These are phyloP conservation scores for Camelina sativa DNA, from an alignment of 345 rosid genomes.

Conservation along the genomic window DNA sequence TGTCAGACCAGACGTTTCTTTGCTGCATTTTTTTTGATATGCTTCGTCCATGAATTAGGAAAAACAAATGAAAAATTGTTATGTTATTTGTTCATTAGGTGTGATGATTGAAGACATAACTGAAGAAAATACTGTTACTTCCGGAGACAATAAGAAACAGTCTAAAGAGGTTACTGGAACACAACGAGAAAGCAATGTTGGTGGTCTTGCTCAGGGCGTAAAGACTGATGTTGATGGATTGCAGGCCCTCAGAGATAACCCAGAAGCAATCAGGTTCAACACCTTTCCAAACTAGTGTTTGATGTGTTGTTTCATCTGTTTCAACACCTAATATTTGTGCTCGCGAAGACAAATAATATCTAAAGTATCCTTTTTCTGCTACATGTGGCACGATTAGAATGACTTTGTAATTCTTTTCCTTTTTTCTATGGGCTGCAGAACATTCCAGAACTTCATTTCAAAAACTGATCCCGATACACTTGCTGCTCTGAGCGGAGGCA, in stretches of 20 bases:
- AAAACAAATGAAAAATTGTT: slow-evolving; percentile 9
- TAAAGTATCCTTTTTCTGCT: slow-evolving; percentile 17
- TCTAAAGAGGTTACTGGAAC: slow-evolving; percentile 40
- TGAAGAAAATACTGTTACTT: slow-evolving; percentile 57
- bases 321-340: too few species aligned
- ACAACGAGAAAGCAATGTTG: slow-evolving; percentile 43
- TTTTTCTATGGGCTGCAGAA: slow-evolving; percentile 50
- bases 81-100: slow-evolving; percentile 46
- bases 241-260: slow-evolving; percentile 71
- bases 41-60: not conserved
- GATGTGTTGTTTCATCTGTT: slow-evolving; percentile 24
- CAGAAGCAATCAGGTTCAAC: slow-evolving; percentile 76
- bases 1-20: slow-evolving; percentile 21
- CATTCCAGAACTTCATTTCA: slow-evolving; percentile 80
- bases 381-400: not conserved
- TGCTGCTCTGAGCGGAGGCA: slow-evolving; percentile 72
- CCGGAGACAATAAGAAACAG: slow-evolving; percentile 44
- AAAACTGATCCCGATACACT: slow-evolving; percentile 72
- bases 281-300: slow-evolving; percentile 32
- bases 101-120: slow-evolving; percentile 78
- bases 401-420: not conserved
- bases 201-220: slow-evolving; percentile 32
- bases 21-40: slow-evolving; percentile 4
- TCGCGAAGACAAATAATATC: not conserved
- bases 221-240: slow-evolving; percentile 56